A percentile compares a stretch with the other conserved stretches of the same genome.
These are phyloP conservation scores for Schizophyllum commune DNA, from an alignment of 1,284 basidiomycete genomes.

Conservation along the genomic window DNA sequence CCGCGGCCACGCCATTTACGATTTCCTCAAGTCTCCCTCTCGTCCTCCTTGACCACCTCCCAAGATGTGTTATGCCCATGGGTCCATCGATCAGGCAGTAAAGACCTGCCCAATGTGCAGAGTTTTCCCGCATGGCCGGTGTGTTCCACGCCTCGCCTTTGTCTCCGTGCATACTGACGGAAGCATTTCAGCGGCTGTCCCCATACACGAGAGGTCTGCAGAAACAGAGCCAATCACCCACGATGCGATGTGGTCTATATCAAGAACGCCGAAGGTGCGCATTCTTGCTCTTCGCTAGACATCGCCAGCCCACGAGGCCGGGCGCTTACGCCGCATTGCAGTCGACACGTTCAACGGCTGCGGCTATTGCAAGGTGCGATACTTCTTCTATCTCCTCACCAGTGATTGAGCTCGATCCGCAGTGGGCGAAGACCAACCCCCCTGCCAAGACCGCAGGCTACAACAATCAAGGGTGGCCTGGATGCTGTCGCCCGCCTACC, in stretches of 20 bases:
- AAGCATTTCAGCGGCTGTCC: slow-evolving; percentile 47
- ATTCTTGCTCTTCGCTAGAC: slow-evolving; percentile 9
- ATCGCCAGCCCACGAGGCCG: slow-evolving; percentile 7
- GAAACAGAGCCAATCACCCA: slow-evolving; percentile 63
- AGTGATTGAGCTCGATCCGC: slow-evolving; percentile 16
- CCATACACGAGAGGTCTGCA: slow-evolving; percentile 64
- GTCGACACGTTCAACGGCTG: slow-evolving; percentile 78
- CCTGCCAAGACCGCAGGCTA: slow-evolving; percentile 44
- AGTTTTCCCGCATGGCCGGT: slow-evolving; percentile 64
- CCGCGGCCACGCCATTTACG: background rate
- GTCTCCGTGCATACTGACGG: slow-evolving; percentile 10
- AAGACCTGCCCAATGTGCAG: slow-evolving; percentile 75
- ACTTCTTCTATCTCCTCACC: slow-evolving; percentile 18
- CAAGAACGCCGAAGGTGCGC: slow-evolving; percentile 75
- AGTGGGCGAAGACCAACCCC: slow-evolving; percentile 64
- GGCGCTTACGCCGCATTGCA: slow-evolving; percentile 20
- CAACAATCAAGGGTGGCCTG: slow-evolving; percentile 73
- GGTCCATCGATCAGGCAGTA: slow-evolving; percentile 57
- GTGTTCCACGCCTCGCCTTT: slow-evolving; percentile 12
- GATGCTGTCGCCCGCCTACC: slow-evolving; percentile 69
- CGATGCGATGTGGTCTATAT: slow-evolving; percentile 66
- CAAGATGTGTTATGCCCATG: slow-evolving; percentile 65
- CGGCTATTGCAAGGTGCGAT: slow-evolving; percentile 73
- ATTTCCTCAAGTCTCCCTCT: background rate
- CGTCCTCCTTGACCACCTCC: slow-evolving; percentile 11